Evolutionary conservation across 2,329 filamentous ascomycete species (phyloP).

Genomic region (Cladophialophora exuberans): DNA sequence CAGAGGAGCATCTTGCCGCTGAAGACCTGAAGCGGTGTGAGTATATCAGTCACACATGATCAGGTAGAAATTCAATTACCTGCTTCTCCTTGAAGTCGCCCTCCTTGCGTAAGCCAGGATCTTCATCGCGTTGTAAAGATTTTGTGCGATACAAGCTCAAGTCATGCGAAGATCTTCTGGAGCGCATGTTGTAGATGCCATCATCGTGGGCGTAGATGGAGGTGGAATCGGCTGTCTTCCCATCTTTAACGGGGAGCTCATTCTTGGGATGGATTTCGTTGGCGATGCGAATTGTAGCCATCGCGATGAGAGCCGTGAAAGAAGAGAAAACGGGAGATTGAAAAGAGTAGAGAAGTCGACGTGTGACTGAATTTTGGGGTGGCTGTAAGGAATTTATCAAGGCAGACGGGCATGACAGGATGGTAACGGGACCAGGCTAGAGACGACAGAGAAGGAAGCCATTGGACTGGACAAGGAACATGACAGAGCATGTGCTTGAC

Average conservation of each 20-base stretch:
- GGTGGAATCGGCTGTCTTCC: constrained; percentile 1
- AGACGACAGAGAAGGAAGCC: no score
- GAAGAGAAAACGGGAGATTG: background rate
- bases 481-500: no score
- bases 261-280: constrained; percentile 22
- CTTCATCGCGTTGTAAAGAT: constrained; percentile 25
- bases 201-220: constrained; percentile 21
- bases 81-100: constrained; percentile 32
- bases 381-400: background rate
- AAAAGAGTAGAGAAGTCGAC: background rate
- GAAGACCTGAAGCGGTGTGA: constrained; percentile 32
- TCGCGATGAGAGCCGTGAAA: background rate
- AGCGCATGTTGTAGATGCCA: constrained; percentile 33
- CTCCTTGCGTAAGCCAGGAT: constrained; percentile 29
- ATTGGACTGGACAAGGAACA: no score
- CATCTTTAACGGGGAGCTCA: constrained; percentile 7
- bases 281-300: constrained; percentile 27
- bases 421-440: no score
- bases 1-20: constrained; percentile 35
- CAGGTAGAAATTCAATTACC: constrained; percentile 7
- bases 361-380: background rate
- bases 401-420: background rate
- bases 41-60: background rate
- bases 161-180: constrained; percentile 16
- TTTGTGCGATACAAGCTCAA: constrained; percentile 3